phyloP scores from a whole-genome alignment of 352 stramenopile genomes.

The Pythium periplocum region DNA sequence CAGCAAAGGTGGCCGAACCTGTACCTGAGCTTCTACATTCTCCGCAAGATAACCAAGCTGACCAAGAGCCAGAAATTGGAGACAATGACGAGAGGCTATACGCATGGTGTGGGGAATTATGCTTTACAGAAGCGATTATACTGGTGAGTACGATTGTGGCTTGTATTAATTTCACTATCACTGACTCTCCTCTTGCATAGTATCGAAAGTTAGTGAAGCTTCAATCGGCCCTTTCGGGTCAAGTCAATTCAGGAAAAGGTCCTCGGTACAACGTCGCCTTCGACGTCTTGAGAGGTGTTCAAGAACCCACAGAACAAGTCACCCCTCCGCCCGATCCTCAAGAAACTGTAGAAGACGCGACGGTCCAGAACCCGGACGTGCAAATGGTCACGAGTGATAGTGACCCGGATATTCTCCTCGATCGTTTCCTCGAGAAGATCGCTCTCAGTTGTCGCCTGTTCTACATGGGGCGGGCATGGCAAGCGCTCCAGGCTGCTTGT shows the following conservation, averaged over 20 bases:
- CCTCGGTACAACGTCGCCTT: conserved; percentile 38
- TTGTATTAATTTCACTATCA: background rate
- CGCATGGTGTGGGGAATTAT: conserved; percentile 57
- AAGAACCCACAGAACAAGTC: background rate
- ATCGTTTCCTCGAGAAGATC: conserved; percentile 32
- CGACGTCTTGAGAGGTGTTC: conserved; percentile 18
- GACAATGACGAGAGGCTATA: conserved; percentile 50
- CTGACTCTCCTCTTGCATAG: conserved; percentile 11
- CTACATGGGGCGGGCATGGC: conserved; percentile 36
- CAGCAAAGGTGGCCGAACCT: conserved; percentile 1
- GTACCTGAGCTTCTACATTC: background rate
- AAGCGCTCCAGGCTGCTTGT: conserved; percentile 39
- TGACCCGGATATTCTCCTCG: conserved; percentile 19
- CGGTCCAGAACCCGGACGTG: too few relatives aligned
- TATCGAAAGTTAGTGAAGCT: conserved; percentile 29
- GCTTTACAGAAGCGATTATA: conserved; percentile 47
- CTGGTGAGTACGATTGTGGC: conserved; percentile 22
- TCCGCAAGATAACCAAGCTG: background rate
- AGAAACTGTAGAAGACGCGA: too few relatives aligned
- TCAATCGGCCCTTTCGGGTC: background rate
- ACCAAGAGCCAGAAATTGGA: conserved; percentile 9
- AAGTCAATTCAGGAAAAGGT: conserved; percentile 21
- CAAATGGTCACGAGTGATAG: too few relatives aligned
- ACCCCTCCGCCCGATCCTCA: too few relatives aligned
- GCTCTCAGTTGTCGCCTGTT: conserved; percentile 43